phyloP scores from a whole-genome alignment of 139 green algal species.

The Trebouxia sp. region DNA sequence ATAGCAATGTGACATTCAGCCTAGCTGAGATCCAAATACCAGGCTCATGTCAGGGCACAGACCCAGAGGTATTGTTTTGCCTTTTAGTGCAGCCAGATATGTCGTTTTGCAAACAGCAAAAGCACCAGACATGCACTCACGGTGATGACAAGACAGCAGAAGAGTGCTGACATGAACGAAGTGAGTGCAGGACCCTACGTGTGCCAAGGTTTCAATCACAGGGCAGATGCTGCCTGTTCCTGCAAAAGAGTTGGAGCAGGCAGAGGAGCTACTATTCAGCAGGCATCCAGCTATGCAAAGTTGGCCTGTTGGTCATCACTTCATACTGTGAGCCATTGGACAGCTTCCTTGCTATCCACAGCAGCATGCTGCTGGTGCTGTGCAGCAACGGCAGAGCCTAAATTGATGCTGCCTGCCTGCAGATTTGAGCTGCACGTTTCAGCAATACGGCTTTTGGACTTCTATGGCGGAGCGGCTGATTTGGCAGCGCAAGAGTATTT shows the following conservation, averaged over 20 bases:
- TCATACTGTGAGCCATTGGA: slow-evolving; percentile 45
- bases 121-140: neutral
- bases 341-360: neutral
- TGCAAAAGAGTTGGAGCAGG: slow-evolving; percentile 18
- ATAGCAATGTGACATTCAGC: slow-evolving; percentile 31
- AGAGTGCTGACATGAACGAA: too few species aligned
- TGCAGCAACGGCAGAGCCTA: too few species aligned
- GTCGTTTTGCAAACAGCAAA: too few species aligned
- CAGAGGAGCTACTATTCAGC: slow-evolving; percentile 46
- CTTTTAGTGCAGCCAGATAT: too few species aligned
- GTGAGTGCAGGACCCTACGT: slow-evolving; percentile 45
- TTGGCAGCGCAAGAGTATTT: neutral
- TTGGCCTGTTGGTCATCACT: slow-evolving; percentile 54
- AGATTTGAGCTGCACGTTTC: slow-evolving; percentile 55
- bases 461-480: slow-evolving; percentile 47
- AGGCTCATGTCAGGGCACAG: slow-evolving; percentile 23
- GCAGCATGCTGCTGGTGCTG: too few species aligned
- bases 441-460: slow-evolving; percentile 48
- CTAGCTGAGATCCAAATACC: slow-evolving; percentile 37
- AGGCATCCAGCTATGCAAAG: slow-evolving; percentile 51
- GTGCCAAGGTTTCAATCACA: slow-evolving; percentile 46
- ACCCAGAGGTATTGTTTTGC: slow-evolving; percentile 35
- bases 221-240: slow-evolving; percentile 38
- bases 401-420: neutral
- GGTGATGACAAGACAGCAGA: too few species aligned